Conservation (phyloP, 345 rosid genomes). For the Limnanthes douglasii region DNA sequence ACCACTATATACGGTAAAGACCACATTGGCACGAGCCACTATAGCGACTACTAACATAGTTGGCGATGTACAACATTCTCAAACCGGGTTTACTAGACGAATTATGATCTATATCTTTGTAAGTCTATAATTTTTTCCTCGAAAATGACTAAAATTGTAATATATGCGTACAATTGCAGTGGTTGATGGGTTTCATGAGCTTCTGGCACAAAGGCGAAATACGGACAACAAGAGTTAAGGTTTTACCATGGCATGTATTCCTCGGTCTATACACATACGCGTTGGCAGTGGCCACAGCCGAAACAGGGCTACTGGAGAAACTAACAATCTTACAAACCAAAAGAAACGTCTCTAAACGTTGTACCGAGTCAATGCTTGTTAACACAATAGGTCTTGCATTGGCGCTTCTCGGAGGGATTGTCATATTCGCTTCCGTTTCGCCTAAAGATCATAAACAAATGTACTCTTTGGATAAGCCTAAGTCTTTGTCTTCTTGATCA, state of each 20-base stretch:
- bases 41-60: too few relatives aligned
- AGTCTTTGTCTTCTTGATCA: conserved; percentile 31
- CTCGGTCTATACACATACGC: conserved; percentile 80
- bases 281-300: conserved; percentile 75
- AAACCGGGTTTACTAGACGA: too few relatives aligned
- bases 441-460: conserved; percentile 36
- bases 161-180: too few relatives aligned
- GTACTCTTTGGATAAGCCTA: conserved; percentile 25
- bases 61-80: too few relatives aligned
- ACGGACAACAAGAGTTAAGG: conserved; percentile 30
- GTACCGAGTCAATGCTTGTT: conserved; percentile 55
- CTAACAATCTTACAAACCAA: conserved; percentile 49
- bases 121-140: too few relatives aligned
- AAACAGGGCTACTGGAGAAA: conserved; percentile 77
- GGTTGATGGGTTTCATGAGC: conserved; percentile 76
- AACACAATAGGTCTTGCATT: conserved; percentile 58
- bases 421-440: conserved; percentile 47
- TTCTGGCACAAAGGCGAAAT: conserved; percentile 82
- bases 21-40: too few relatives aligned
- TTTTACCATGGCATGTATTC: conserved; percentile 88
- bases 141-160: too few relatives aligned
- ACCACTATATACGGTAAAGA: too few relatives aligned
- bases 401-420: conserved; percentile 53
- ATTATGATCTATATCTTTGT: too few relatives aligned
- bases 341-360: conserved; percentile 21